Evolutionary conservation across 257 asterid genomes (phyloP), one percentile per base, ranked within the genome.

Genomic region (Scutellaria galericulata): DNA sequence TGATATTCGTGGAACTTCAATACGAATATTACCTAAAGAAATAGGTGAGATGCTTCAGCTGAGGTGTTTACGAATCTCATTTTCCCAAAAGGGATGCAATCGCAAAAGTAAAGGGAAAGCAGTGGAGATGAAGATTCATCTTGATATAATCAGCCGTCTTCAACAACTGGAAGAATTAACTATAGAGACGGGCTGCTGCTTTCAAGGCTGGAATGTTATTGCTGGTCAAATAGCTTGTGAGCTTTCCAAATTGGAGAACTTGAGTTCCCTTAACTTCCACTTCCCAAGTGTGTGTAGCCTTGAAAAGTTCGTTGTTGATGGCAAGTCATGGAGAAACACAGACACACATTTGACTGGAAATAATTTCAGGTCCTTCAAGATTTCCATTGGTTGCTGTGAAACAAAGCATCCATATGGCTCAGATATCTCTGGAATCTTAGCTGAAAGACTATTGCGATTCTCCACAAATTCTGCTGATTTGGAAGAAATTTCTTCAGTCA

Each of bases 1-100:
- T 48, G 77, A 77, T 56, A 71, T 71, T 56, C 64, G 81, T 1
- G 64, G 81, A 12, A 77, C 77, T 37, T 64, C 69, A 6, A 64
- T 77, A 20, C 35, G 9, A 6, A 0, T 5, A 2, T 64, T 77
- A 7, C 73, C 77, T 1, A 2, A 22, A 6, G 69, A 45, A 70
- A 57, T 71, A 2, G 31, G 69, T 24, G 37, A 40, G 35, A 68
- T 75, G 71, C 0, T 3, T 42, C 3, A 11, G 1, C 40, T 77
- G 69, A 77, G 31, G 64, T 75, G 71, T 41, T 68, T 75, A 48
- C n/a, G 81, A 56, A n/a, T 71, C 5, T 64, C 73, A 40, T 71
- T 71, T 45, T 6, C 57, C 51, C 42, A 7, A 55, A 62, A 1
- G 6, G 54, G 47, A 15, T 56, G 77, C 41, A 9, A 12, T 2